Evolutionary conservation across 176 grass and related monocot species (phyloP).

Genomic region (Alopecurus myosuroides): DNA sequence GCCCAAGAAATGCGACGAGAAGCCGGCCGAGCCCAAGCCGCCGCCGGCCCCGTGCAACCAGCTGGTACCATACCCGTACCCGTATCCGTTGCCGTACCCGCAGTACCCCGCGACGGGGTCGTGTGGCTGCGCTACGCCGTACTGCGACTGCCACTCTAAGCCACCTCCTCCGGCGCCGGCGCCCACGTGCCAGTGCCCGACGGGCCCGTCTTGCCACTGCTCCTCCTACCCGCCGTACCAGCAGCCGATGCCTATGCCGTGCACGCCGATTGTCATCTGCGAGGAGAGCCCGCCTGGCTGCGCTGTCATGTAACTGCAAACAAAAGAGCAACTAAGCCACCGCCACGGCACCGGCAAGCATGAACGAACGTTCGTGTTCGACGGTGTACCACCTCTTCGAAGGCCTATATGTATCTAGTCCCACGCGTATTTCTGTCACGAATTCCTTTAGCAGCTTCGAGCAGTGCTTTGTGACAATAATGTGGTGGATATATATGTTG

Average conservation of each 20-base stretch:
- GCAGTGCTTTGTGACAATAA: no score
- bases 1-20: background rate
- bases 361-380: background rate
- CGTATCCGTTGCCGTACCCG: slow-evolving; percentile 5
- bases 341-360: background rate
- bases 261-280: background rate
- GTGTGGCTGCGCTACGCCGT: background rate
- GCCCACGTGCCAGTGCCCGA: slow-evolving; percentile 6
- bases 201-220: slow-evolving; percentile 24
- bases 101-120: background rate
- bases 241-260: background rate
- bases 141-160: background rate
- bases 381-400: background rate
- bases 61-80: background rate
- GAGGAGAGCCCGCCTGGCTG: slow-evolving; percentile 25
- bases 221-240: slow-evolving; percentile 1
- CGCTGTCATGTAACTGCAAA: slow-evolving; percentile 20
- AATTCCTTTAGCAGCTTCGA: background rate
- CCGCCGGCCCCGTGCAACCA: background rate
- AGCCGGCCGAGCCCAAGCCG: background rate
- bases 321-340: background rate
- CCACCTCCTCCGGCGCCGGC: background rate
- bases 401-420: background rate
- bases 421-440: background rate
- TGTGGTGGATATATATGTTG: no score